Evolutionary conservation across 1,284 basidiomycete species (phyloP).

Genomic region (Singerocomus inundabilis): DNA sequence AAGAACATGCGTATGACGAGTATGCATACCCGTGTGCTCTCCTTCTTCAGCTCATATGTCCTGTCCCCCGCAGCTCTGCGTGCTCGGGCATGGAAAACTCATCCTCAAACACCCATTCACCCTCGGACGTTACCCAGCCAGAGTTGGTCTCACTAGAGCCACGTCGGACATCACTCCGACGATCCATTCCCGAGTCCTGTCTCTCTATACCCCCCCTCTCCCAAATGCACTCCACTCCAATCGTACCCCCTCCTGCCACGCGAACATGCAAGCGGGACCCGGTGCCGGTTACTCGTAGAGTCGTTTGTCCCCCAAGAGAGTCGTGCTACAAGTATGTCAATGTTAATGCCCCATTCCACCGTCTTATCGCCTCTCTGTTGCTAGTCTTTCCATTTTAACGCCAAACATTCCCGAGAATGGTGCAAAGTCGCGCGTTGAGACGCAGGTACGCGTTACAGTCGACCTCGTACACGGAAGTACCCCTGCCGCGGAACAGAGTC

Average conservation of each 20-base stretch:
- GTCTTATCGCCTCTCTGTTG: slow-evolving; percentile 20
- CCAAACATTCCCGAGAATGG: slow-evolving; percentile 82
- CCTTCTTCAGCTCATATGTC: slow-evolving; percentile 2
- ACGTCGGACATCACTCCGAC: slow-evolving; percentile 16
- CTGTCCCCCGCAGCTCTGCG: slow-evolving; percentile 16
- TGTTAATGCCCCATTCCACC: slow-evolving; percentile 5
- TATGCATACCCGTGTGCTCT: slow-evolving; percentile 34
- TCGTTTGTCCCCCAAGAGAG: slow-evolving; percentile 68
- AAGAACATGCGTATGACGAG: slow-evolving; percentile 71
- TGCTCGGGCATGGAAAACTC: slow-evolving; percentile 23
- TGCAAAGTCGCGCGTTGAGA: slow-evolving; percentile 93
- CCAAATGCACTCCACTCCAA: slow-evolving; percentile 33
- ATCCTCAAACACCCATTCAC: slow-evolving; percentile 4
- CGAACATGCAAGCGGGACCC: slow-evolving; percentile 54
- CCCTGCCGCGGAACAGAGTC: slow-evolving; percentile 53
- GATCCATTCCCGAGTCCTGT: slow-evolving; percentile 17
- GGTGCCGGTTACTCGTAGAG: slow-evolving; percentile 47
- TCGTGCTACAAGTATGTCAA: slow-evolving; percentile 69
- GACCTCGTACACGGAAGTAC: slow-evolving; percentile 70
- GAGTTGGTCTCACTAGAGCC: slow-evolving; percentile 8
- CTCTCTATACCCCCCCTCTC: slow-evolving; percentile 32
- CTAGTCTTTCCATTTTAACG: slow-evolving; percentile 73
- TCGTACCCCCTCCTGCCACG: slow-evolving; percentile 50
- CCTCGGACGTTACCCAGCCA: slow-evolving; percentile 10
- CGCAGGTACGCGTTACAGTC: slow-evolving; percentile 81